These are phyloP conservation scores for Globisporangium paddicum DNA, from an alignment of 352 stramenopile genomes.

Conservation along the genomic window DNA sequence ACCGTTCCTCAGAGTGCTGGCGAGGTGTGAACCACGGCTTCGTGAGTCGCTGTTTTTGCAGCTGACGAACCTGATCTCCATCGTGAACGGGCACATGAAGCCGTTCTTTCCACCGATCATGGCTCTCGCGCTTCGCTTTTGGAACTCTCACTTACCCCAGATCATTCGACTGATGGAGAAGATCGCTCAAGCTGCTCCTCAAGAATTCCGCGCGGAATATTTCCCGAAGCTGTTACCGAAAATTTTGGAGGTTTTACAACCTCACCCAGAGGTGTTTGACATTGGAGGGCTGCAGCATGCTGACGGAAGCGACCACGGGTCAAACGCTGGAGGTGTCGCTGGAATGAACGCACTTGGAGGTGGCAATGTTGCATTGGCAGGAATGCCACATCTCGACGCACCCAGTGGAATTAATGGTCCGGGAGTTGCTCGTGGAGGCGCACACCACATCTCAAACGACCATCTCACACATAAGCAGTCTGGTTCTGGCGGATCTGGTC, in stretches of 20 bases:
- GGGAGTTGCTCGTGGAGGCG: not conserved
- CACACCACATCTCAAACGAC: constrained; percentile 14
- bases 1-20: constrained; percentile 94
- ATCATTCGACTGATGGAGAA: constrained; percentile 95
- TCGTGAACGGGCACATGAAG: constrained; percentile 95
- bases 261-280: constrained; percentile 70
- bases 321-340: not conserved
- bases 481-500: not conserved
- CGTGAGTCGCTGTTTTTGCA: constrained; percentile 97
- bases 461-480: constrained; percentile 4
- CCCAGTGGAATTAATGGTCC: not conserved
- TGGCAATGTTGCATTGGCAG: not conserved
- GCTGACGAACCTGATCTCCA: constrained; percentile 93
- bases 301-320: constrained; percentile 19
- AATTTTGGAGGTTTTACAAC: constrained; percentile 82
- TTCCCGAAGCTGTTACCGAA: constrained; percentile 88
- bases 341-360: constrained; percentile 7
- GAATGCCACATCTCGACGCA: not conserved
- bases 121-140: constrained; percentile 94
- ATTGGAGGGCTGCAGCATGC: constrained; percentile 35
- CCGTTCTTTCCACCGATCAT: constrained; percentile 97
- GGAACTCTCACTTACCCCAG: constrained; percentile 93
- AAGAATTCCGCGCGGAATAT: constrained; percentile 82
- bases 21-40: constrained; percentile 87
- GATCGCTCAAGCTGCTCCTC: constrained; percentile 63